Percentiles rank a stretch among this genome's conserved stretches.
These are phyloP conservation scores for Hypomontagnella monticulosa DNA, from an alignment of 495 filamentous ascomycete genomes.

Conservation along the genomic window DNA sequence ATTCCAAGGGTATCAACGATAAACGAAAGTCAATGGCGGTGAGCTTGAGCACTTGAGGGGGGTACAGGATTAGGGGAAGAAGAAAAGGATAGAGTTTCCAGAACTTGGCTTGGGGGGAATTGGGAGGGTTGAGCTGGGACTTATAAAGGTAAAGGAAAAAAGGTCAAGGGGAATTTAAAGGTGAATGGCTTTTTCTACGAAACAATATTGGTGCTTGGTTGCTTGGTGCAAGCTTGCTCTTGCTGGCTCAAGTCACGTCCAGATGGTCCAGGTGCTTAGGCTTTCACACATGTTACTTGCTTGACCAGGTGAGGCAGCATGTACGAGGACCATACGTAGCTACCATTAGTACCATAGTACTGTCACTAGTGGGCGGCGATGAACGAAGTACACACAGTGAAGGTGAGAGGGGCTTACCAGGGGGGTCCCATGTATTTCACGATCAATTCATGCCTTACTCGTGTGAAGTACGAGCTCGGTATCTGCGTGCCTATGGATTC, in stretches of 20 bases:
- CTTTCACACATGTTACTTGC: slow-evolving; percentile 32
- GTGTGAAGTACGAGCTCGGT: slow-evolving; percentile 30
- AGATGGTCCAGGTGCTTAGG: slow-evolving; percentile 26
- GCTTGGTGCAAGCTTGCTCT: too few relatives aligned
- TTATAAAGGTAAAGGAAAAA: slow-evolving; percentile 30
- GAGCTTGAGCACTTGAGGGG: slow-evolving; percentile 46
- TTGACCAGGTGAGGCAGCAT: slow-evolving; percentile 39
- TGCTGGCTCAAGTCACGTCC: not conserved
- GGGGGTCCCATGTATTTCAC: slow-evolving; percentile 23
- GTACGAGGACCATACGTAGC: slow-evolving; percentile 36
- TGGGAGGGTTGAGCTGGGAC: slow-evolving; percentile 20
- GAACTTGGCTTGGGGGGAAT: slow-evolving; percentile 25
- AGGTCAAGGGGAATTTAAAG: slow-evolving; percentile 2
- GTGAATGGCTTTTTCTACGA: slow-evolving; percentile 20
- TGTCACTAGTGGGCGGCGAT: slow-evolving; percentile 24
- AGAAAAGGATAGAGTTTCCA: slow-evolving; percentile 37
- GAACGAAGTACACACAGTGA: slow-evolving; percentile 1
- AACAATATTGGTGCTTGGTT: slow-evolving; percentile 25
- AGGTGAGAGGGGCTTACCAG: slow-evolving; percentile 26
- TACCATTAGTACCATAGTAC: slow-evolving; percentile 21
- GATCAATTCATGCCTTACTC: slow-evolving; percentile 31
- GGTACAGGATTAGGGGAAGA: slow-evolving; percentile 17
- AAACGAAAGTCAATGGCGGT: slow-evolving; percentile 39
- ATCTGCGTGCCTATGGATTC: not conserved
- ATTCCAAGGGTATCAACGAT: slow-evolving; percentile 32